Evolutionary conservation across 768 basidiomycete species (phyloP).

Genomic region (Rhodotorula paludigena): DNA sequence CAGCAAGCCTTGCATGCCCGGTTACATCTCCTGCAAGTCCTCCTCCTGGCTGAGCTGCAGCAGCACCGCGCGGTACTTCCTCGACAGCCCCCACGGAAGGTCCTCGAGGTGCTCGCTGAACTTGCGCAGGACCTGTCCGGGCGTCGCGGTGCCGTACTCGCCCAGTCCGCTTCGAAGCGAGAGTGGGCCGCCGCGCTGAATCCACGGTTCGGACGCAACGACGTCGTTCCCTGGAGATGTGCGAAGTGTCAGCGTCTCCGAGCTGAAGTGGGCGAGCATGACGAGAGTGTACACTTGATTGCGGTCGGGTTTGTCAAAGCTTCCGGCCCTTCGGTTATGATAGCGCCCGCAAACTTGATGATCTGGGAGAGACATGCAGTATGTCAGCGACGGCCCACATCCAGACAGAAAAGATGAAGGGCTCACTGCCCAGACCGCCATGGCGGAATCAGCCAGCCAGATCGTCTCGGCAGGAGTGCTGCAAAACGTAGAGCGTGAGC

Average conservation of each 20-base stretch:
- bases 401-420: neutral
- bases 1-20: too few relatives aligned
- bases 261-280: neutral
- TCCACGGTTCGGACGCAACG: neutral
- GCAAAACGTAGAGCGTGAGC: neutral
- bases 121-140: neutral
- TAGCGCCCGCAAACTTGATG: neutral
- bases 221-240: neutral
- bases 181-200: neutral
- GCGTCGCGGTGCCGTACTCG: neutral
- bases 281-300: neutral
- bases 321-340: neutral
- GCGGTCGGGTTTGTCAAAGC: neutral
- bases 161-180: neutral
- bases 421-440: neutral
- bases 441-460: neutral
- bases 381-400: neutral
- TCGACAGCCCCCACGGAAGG: neutral
- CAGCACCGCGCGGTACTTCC: neutral
- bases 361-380: neutral
- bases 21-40: too few relatives aligned
- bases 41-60: conserved; percentile 3
- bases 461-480: neutral
- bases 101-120: neutral
- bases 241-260: neutral